phyloP scores from a whole-genome alignment of 2,329 filamentous ascomycete species.

The Neurospora crassa region DNA sequence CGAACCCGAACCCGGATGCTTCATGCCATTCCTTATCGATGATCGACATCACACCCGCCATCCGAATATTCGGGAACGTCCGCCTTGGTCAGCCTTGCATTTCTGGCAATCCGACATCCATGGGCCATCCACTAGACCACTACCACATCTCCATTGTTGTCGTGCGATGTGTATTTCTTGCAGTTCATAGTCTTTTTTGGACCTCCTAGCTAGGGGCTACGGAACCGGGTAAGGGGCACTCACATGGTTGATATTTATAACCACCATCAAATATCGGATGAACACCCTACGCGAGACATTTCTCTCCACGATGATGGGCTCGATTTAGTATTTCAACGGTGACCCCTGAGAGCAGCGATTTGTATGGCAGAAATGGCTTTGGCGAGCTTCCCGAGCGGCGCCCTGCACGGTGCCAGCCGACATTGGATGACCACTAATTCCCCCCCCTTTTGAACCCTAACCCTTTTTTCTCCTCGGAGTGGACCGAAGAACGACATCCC shows the following conservation, averaged over 20 bases:
- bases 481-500: neutral
- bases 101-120: neutral
- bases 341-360: neutral
- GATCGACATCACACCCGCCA: neutral
- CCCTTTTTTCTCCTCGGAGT: neutral
- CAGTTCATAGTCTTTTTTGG: neutral
- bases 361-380: neutral
- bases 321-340: neutral
- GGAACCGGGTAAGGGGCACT: neutral
- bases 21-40: neutral
- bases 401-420: neutral
- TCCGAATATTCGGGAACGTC: neutral
- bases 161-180: neutral
- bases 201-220: neutral
- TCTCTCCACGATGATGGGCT: neutral
- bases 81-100: neutral
- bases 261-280: neutral
- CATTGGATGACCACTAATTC: neutral
- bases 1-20: neutral
- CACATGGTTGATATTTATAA: neutral
- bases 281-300: neutral
- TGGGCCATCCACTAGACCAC: neutral
- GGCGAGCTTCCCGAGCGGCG: neutral
- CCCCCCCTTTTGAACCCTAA: neutral
- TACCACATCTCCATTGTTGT: neutral